Evolutionary conservation across 139 green algal species (phyloP).

Genomic region (Desmodesmus armatus): DNA sequence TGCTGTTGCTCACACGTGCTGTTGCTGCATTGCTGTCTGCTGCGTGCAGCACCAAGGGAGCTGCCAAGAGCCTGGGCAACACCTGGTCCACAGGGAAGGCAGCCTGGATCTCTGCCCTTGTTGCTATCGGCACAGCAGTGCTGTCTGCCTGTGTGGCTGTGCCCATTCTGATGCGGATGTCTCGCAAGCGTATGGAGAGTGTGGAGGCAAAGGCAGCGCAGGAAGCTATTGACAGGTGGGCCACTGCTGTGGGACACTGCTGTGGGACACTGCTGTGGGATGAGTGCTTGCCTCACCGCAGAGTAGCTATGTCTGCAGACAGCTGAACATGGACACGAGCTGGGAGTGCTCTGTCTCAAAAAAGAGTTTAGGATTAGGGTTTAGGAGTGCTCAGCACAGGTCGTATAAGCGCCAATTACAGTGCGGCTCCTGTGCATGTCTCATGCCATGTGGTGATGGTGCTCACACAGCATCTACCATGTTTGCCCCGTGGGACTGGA

Average conservation of each 20-base stretch:
- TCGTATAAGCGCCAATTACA: too few relatives aligned
- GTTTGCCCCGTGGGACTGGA: too few relatives aligned
- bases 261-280: neutral
- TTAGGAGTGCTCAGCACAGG: too few relatives aligned
- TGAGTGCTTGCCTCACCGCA: neutral
- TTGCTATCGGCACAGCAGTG: conserved; percentile 35
- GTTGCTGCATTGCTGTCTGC: neutral
- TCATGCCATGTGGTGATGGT: too few relatives aligned
- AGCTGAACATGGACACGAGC: neutral
- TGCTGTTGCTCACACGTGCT: neutral
- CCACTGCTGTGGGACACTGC: neutral
- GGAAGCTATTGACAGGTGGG: neutral
- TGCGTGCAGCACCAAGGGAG: conserved; percentile 67
- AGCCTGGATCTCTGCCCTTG: conserved; percentile 50
- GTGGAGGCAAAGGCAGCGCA: neutral
- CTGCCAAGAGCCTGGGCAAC: conserved; percentile 49
- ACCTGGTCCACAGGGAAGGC: conserved; percentile 33
- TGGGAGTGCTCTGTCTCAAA: too few relatives aligned
- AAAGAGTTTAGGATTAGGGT: too few relatives aligned
- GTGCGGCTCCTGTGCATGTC: too few relatives aligned
- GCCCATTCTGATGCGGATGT: conserved; percentile 45
- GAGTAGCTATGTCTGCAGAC: neutral
- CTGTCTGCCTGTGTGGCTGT: conserved; percentile 36
- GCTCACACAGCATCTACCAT: too few relatives aligned
- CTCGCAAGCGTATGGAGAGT: conserved; percentile 35